A percentile compares a stretch with the other conserved stretches of the same genome.
Evolutionary conservation across 1,284 basidiomycete genomes (phyloP).

Genomic region (Xanthoconium separans): DNA sequence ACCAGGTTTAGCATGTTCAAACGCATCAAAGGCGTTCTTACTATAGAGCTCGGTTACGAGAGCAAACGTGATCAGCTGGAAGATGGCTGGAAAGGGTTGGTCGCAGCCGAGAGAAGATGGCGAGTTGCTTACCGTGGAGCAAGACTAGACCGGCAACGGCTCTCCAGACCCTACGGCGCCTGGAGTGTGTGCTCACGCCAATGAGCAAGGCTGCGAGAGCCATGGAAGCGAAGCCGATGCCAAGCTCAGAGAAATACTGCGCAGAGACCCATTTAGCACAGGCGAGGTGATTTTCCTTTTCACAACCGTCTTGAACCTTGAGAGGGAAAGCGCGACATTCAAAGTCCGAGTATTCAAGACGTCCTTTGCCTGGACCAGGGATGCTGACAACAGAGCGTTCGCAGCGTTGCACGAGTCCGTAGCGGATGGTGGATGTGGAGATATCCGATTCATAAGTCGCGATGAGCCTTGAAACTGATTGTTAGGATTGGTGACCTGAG

Average conservation of each 20-base stretch:
- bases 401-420: constrained; percentile 60
- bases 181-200: constrained; percentile 69
- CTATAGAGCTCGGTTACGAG: constrained; percentile 64
- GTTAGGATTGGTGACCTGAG: constrained; percentile 17
- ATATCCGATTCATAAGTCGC: constrained; percentile 48
- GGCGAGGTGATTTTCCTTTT: constrained; percentile 56
- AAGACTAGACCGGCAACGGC: constrained; percentile 62
- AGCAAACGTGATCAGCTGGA: constrained; percentile 60
- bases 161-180: constrained; percentile 72
- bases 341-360: constrained; percentile 53
- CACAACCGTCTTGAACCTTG: constrained; percentile 59
- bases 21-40: constrained; percentile 45
- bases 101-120: not conserved
- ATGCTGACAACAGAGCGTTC: constrained; percentile 49
- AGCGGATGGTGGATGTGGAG: constrained; percentile 49
- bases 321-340: constrained; percentile 66
- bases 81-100: constrained; percentile 42
- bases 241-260: constrained; percentile 59
- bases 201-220: constrained; percentile 59
- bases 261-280: constrained; percentile 73
- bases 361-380: constrained; percentile 45
- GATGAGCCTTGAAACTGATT: constrained; percentile 52
- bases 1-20: constrained; percentile 63
- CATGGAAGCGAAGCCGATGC: constrained; percentile 59
- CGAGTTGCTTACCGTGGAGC: constrained; percentile 51